Evolutionary conservation across 352 stramenopile genomes (phyloP).

Genomic region (Phytophthora palmivora): DNA sequence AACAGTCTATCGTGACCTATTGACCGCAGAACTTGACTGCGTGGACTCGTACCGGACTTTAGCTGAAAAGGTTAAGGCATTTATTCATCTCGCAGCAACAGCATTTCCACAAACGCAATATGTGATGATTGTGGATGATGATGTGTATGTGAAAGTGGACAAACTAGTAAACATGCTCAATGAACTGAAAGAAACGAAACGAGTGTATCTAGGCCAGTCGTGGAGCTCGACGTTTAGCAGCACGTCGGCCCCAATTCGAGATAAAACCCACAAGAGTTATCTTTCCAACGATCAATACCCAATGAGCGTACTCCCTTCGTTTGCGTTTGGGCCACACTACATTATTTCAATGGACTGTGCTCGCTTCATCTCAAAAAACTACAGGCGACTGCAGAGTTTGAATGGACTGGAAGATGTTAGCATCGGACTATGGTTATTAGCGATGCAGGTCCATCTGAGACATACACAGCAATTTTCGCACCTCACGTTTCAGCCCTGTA

Average conservation of each 20-base stretch:
- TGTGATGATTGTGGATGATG: conserved; percentile 57
- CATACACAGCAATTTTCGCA: neutral
- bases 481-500: neutral
- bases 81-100: conserved; percentile 23
- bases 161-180: neutral
- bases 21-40: conserved; percentile 50
- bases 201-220: conserved; percentile 17
- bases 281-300: conserved; percentile 24
- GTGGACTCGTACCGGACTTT: conserved; percentile 39
- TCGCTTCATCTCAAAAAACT: conserved; percentile 48
- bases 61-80: conserved; percentile 31
- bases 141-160: conserved; percentile 51
- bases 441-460: conserved; percentile 49
- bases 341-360: conserved; percentile 53
- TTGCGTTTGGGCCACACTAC: conserved; percentile 45
- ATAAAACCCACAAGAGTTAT: conserved; percentile 5
- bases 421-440: conserved; percentile 57
- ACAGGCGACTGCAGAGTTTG: conserved; percentile 28
- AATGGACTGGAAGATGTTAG: conserved; percentile 62
- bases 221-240: neutral
- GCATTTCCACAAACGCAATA: conserved; percentile 23
- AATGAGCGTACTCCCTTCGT: conserved; percentile 31
- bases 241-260: conserved; percentile 17
- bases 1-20: conserved; percentile 35
- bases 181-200: neutral